Conservation (phyloP, 2,329 filamentous ascomycete genomes). For the Ophiostoma montium region DNA sequence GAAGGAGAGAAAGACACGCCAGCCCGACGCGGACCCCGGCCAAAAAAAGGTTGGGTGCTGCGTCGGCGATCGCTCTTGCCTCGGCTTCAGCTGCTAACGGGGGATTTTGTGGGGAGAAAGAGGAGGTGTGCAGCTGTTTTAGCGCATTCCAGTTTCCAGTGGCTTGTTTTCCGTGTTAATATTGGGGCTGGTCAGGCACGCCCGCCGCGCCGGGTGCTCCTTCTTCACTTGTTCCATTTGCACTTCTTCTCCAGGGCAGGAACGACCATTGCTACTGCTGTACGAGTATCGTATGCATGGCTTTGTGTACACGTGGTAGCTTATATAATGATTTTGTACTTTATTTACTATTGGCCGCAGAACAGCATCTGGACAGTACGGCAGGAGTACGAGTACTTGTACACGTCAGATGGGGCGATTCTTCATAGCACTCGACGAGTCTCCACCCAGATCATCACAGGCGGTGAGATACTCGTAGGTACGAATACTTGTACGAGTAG, state of each 20-base stretch:
- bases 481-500: too few relatives aligned
- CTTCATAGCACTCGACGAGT: background rate
- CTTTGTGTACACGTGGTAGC: too few relatives aligned
- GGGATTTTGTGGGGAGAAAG: slow-evolving; percentile 5
- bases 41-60: background rate
- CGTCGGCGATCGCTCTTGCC: slow-evolving; percentile 8
- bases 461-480: too few relatives aligned
- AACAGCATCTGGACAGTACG: too few relatives aligned
- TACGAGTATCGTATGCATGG: too few relatives aligned
- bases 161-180: background rate
- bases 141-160: background rate
- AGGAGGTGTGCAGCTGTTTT: background rate
- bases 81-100: slow-evolving; percentile 11
- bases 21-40: slow-evolving; percentile 1
- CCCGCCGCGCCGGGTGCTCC: background rate
- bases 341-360: too few relatives aligned
- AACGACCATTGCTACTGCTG: background rate
- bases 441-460: too few relatives aligned
- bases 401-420: background rate
- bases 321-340: too few relatives aligned
- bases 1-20: slow-evolving; percentile 1
- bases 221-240: background rate
- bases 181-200: background rate
- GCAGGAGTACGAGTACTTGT: too few relatives aligned
- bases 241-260: background rate